Evolutionary conservation across 306 rosid genomes (phyloP).

Genomic region (Echinosophora koreensis): DNA sequence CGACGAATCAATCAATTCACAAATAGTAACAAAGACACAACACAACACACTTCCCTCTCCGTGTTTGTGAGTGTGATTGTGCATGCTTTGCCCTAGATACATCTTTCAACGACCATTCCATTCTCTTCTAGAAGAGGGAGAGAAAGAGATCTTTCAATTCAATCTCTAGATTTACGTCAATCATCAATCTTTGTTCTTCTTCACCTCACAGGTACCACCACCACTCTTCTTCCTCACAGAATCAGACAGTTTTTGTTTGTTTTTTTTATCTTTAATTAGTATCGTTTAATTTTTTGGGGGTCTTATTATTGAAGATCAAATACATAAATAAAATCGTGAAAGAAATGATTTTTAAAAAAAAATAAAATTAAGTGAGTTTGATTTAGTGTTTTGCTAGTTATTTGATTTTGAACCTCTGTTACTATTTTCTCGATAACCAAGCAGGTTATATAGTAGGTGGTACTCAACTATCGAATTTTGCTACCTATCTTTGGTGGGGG

Average conservation of each 20-base stretch:
- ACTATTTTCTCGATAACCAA: slow-evolving; percentile 14
- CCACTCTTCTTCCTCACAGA: not conserved
- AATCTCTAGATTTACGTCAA: not conserved
- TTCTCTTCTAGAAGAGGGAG: not conserved
- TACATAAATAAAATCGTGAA: too few species aligned
- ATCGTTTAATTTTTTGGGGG: slow-evolving; percentile 6
- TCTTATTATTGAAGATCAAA: too few species aligned
- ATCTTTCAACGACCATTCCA: slow-evolving; percentile 35
- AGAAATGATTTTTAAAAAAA: too few species aligned
- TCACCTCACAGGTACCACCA: slow-evolving; percentile 43
- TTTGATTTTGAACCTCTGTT: not conserved
- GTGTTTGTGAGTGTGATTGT: not conserved
- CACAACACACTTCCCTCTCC: not conserved
- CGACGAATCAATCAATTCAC: not conserved
- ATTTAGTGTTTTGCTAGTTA: not conserved
- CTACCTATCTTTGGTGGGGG: not conserved
- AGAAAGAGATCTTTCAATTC: slow-evolving; percentile 46
- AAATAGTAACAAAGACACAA: not conserved
- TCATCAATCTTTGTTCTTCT: slow-evolving; percentile 28
- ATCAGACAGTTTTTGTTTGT: too few species aligned
- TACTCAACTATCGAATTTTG: slow-evolving; percentile 9
- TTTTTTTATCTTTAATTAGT: too few species aligned
- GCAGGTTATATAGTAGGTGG: slow-evolving; percentile 19
- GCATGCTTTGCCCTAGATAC: slow-evolving; percentile 55
- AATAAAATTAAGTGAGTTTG: not conserved